These are phyloP conservation scores for Didymella lethalis DNA, from an alignment of 2,329 filamentous ascomycete species.

Conservation along the genomic window DNA sequence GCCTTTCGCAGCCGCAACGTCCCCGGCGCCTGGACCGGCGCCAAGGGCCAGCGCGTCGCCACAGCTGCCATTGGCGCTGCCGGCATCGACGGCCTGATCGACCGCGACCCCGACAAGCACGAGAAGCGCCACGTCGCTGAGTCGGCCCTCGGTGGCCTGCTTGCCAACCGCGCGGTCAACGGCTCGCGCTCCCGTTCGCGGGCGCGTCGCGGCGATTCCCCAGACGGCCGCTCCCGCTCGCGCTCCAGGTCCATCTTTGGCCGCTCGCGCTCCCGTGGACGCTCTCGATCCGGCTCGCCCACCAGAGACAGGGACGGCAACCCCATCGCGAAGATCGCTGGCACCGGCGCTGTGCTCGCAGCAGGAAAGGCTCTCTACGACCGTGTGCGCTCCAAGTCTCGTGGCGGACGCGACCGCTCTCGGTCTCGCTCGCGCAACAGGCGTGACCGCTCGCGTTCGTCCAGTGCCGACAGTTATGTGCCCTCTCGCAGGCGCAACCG, in stretches of 20 bases:
- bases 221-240: constrained; percentile 67
- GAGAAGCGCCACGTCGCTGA: constrained; percentile 82
- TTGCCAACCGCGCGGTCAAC: constrained; percentile 85
- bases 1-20: constrained; percentile 91
- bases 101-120: constrained; percentile 74
- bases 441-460: constrained; percentile 54
- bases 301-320: constrained; percentile 56
- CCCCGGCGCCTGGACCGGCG: constrained; percentile 86
- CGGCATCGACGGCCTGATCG: constrained; percentile 79
- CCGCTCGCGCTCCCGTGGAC: constrained; percentile 63
- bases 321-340: constrained; percentile 59
- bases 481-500: constrained; percentile 54
- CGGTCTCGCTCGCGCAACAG: constrained; percentile 55
- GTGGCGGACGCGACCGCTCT: constrained; percentile 54
- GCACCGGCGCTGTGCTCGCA: constrained; percentile 58
- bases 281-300: constrained; percentile 47
- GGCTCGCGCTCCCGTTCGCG: constrained; percentile 72
- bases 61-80: constrained; percentile 87
- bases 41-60: constrained; percentile 89
- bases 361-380: constrained; percentile 63
- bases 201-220: constrained; percentile 51
- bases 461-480: constrained; percentile 61
- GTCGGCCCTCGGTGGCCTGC: constrained; percentile 86
- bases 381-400: constrained; percentile 63
- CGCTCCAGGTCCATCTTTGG: constrained; percentile 59